These are phyloP conservation scores for Petrea volubilis DNA, from an alignment of 257 asterid species.

Conservation along the genomic window DNA sequence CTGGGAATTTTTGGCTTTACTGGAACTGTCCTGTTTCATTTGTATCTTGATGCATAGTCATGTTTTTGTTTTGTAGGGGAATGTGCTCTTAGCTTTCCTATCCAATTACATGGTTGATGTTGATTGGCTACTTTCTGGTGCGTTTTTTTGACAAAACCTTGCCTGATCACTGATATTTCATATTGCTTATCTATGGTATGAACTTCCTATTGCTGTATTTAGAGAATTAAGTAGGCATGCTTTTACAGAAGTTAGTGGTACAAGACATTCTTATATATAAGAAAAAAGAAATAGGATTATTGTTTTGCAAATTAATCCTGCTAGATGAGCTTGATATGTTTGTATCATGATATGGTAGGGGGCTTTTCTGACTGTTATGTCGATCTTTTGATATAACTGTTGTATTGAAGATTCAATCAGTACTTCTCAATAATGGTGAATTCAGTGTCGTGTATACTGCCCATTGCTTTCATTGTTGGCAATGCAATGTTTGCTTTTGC, in stretches of 20 bases:
- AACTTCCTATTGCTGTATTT: background rate
- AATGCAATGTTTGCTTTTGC: conserved; percentile 3
- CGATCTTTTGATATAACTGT: background rate
- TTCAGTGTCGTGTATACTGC: conserved; percentile 4
- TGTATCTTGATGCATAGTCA: conserved; percentile 1
- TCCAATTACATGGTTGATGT: conserved; percentile 96
- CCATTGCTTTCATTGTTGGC: background rate
- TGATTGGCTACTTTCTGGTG: conserved; percentile 95
- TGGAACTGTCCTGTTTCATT: conserved; percentile 1
- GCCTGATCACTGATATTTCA: conserved; percentile 9
- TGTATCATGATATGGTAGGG: background rate
- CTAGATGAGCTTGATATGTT: conserved; percentile 20
- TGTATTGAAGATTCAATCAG: background rate
- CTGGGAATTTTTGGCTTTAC: conserved; percentile 10
- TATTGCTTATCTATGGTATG: background rate
- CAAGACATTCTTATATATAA: background rate
- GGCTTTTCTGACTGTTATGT: background rate
- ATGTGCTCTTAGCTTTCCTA: conserved; percentile 71
- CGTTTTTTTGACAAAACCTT: conserved; percentile 27
- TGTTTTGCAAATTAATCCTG: background rate
- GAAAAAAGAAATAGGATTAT: background rate
- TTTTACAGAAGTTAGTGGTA: background rate
- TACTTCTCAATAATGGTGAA: background rate
- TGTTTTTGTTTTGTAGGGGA: conserved; percentile 53
- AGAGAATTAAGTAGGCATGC: background rate